Evolutionary conservation across 495 filamentous ascomycete species (phyloP), one percentile per base, ranked within the genome.

Genomic region (Xylaria acuta): DNA sequence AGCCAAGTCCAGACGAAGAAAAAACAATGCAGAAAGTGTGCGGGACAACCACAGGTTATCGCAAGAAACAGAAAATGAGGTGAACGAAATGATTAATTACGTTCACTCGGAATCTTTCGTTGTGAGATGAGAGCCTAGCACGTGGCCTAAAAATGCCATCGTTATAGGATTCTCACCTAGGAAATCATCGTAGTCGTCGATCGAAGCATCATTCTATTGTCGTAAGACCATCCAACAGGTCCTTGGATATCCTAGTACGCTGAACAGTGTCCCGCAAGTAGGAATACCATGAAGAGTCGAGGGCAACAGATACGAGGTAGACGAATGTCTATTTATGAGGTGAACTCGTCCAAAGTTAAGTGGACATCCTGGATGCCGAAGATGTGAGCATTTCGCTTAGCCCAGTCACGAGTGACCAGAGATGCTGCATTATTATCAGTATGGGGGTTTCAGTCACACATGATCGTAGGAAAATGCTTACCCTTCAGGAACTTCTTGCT

Each of bases 401-500:
- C 93, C 96, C 96, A 99, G 74, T 91, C 87, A 74, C 96, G 93
- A 22, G 94, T 93, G 67, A 97, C 84, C 72, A 98, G 94, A 47
- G 96, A 98, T 68, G 94, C 96, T 97, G 74, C 56, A 65, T 18
- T 30, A 45, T 59, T 41, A 69, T 79, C 47, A 81, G 54, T 63
- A 70, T 22, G 51, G 36, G 34, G 68, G 5, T 45, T 67, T 27
- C 45, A 60, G 67, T 38, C 41, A 72, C 64, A 64, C 43, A 11
- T 43, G 2, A 49, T 16, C 8, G 41, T 56, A 32, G 11, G 51
- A n/a, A 2, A 67, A 54, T 22, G 72, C 82, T 78, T 88, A 94
- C 96, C 95, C 85, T 98, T 98, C 77, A 98, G 82, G 83, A 97
- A 99, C 82, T 95, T 97, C 86, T 98, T 98, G 88, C 94, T 96